Evolutionary conservation across 2,329 filamentous ascomycete species (phyloP).

Genomic region (Trichoderma atroviride): DNA sequence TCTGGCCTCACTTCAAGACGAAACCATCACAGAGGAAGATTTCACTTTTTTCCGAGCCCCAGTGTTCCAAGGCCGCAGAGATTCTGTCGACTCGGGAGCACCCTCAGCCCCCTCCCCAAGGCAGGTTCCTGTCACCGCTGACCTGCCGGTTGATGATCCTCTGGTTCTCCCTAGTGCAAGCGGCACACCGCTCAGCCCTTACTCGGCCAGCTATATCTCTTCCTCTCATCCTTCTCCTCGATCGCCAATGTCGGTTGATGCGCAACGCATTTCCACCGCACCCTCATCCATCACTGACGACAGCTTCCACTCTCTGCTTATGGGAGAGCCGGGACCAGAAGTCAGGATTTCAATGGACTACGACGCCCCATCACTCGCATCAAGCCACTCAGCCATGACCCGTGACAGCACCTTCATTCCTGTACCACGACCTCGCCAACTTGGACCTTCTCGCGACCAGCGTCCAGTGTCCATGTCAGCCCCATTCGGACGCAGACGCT

Average conservation of each 20-base stretch:
- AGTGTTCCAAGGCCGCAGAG: slow-evolving; percentile 38
- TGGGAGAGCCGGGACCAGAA: slow-evolving; percentile 75
- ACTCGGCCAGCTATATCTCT: slow-evolving; percentile 64
- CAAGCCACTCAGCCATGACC: slow-evolving; percentile 77
- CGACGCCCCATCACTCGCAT: slow-evolving; percentile 73
- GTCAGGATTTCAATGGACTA: slow-evolving; percentile 68
- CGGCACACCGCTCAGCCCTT: slow-evolving; percentile 61
- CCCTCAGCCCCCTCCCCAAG: slow-evolving; percentile 46
- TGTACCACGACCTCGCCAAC: slow-evolving; percentile 51
- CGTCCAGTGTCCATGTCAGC: slow-evolving; percentile 64
- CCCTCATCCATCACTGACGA: slow-evolving; percentile 74
- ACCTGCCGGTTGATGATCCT: slow-evolving; percentile 53
- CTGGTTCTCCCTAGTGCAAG: slow-evolving; percentile 50
- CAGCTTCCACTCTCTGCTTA: slow-evolving; percentile 68
- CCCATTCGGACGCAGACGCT: slow-evolving; percentile 69
- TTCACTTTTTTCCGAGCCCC: slow-evolving; percentile 44
- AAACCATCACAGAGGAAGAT: slow-evolving; percentile 52
- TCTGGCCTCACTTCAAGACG: slow-evolving; percentile 54
- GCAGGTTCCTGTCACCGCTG: slow-evolving; percentile 46
- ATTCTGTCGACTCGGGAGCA: slow-evolving; percentile 46
- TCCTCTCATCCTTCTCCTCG: slow-evolving; percentile 69
- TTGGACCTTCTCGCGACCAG: slow-evolving; percentile 53
- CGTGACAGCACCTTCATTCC: slow-evolving; percentile 61
- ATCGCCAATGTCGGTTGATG: slow-evolving; percentile 69
- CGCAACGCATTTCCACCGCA: slow-evolving; percentile 72